Conservation (phyloP, 2,329 filamentous ascomycete genomes). For the Magnaporthiopsis rhizophila region DNA sequence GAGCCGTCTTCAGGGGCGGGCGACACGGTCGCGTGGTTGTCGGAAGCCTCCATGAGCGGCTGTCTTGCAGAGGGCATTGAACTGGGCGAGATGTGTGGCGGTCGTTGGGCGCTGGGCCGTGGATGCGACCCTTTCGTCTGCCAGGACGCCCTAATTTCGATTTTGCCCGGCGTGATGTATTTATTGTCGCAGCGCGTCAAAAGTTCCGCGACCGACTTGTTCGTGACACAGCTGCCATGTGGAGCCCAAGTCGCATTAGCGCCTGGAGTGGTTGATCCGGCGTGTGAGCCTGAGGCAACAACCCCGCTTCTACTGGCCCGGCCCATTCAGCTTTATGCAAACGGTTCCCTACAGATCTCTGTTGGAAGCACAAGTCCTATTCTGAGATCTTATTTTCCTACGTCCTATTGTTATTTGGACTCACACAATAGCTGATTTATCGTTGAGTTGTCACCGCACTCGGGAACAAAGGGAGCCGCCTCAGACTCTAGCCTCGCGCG, state of each 20-base stretch:
- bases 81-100: neutral
- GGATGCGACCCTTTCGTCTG: neutral
- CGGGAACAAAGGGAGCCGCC: too few species aligned
- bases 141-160: conserved; percentile 1
- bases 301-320: neutral
- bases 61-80: conserved; percentile 23
- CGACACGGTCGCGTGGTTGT: conserved; percentile 46
- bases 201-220: conserved; percentile 1
- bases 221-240: neutral
- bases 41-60: conserved; percentile 45
- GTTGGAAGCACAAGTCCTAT: neutral
- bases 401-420: too few species aligned
- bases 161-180: conserved; percentile 1
- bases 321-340: too few species aligned
- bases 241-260: neutral
- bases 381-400: too few species aligned
- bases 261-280: neutral
- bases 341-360: too few species aligned
- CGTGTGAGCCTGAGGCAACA: conserved; percentile 4
- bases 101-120: neutral
- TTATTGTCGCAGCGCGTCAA: conserved; percentile 7
- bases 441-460: too few species aligned
- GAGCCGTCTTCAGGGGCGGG: conserved; percentile 39
- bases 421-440: too few species aligned
- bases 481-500: too few species aligned